Percentiles rank a stretch among this genome's conserved stretches.
phyloP scores from a whole-genome alignment of 148 eudicot species.

The Diospyros lotus region DNA sequence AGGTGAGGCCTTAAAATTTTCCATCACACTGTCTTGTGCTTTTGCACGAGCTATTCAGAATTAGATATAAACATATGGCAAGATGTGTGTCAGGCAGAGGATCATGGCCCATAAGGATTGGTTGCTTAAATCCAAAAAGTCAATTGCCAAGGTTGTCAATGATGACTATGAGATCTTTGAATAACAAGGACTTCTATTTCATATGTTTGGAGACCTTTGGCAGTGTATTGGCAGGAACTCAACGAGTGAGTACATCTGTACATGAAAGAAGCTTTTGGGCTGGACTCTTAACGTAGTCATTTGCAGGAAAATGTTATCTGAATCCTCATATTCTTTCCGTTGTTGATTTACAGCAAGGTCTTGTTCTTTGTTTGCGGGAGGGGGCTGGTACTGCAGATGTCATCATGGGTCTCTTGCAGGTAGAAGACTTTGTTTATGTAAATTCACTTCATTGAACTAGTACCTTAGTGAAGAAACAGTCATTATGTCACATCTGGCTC shows the following conservation, averaged over 20 bases:
- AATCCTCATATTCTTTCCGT: constrained; percentile 3
- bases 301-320: not conserved
- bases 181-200: constrained; percentile 64
- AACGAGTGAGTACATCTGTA: constrained; percentile 29
- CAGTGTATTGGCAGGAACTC: constrained; percentile 24
- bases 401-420: constrained; percentile 78
- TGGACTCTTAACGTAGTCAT: not conserved
- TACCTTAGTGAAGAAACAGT: not conserved
- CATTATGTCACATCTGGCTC: not conserved
- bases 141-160: constrained; percentile 35
- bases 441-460: not conserved
- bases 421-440: constrained; percentile 9
- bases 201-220: constrained; percentile 51
- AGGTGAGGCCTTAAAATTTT: constrained; percentile 38
- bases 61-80: constrained; percentile 9
- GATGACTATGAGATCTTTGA: constrained; percentile 57
- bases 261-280: not conserved
- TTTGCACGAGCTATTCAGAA: not conserved
- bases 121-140: constrained; percentile 42
- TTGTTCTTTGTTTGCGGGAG: constrained; percentile 74
- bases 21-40: not conserved
- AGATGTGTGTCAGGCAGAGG: constrained; percentile 39
- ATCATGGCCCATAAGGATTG: constrained; percentile 57
- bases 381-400: constrained; percentile 58
- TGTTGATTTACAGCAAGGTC: constrained; percentile 34